Conservation (phyloP, 768 basidiomycete species). For the Clitopilus hobsonii region DNA sequence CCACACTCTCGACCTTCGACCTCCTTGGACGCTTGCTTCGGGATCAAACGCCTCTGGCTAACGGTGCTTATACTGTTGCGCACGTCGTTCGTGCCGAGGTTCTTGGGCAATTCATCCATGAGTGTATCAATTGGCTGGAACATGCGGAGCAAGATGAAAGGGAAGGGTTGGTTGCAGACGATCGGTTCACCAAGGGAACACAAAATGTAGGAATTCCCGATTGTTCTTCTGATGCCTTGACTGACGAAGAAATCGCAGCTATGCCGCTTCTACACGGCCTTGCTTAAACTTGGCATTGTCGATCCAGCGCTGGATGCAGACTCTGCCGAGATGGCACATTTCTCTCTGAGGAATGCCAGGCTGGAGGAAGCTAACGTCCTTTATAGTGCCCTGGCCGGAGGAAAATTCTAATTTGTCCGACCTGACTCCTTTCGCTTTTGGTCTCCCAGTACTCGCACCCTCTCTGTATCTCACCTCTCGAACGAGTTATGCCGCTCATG, state of each 20-base stretch:
- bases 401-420: slow-evolving; percentile 29
- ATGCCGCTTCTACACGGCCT: slow-evolving; percentile 70
- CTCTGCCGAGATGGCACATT: slow-evolving; percentile 74
- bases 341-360: slow-evolving; percentile 64
- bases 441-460: too few species aligned
- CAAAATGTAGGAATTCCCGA: slow-evolving; percentile 49
- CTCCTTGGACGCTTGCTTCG: slow-evolving; percentile 64
- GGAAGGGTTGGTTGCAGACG: slow-evolving; percentile 66
- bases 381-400: slow-evolving; percentile 58
- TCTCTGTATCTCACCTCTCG: too few species aligned
- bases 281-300: slow-evolving; percentile 63
- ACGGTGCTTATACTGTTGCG: slow-evolving; percentile 51
- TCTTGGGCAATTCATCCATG: slow-evolving; percentile 68
- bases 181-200: slow-evolving; percentile 67
- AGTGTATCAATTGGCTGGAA: slow-evolving; percentile 67
- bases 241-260: slow-evolving; percentile 36
- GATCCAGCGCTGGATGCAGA: slow-evolving; percentile 63
- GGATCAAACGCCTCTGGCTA: slow-evolving; percentile 45
- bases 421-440: not conserved
- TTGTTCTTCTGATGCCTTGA: slow-evolving; percentile 3
- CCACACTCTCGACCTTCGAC: slow-evolving; percentile 70
- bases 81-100: slow-evolving; percentile 62
- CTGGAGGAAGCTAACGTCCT: slow-evolving; percentile 75
- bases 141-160: slow-evolving; percentile 63
- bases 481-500: too few species aligned